Conservation (phyloP, 2,329 filamentous ascomycete species). For the Ophiognomonia clavigignenti-juglandacearum region DNA sequence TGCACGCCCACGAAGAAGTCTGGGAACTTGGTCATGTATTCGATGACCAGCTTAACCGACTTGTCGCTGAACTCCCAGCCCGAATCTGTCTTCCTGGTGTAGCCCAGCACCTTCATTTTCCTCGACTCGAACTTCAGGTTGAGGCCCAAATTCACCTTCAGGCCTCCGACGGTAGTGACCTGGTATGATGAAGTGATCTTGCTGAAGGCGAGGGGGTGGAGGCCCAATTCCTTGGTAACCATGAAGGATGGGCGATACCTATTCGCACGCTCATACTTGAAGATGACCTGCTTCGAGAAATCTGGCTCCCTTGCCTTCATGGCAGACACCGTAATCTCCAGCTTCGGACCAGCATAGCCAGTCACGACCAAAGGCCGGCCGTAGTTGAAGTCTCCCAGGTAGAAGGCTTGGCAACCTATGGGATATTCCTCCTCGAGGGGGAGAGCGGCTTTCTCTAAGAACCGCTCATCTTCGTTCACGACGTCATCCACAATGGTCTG, state of each 20-base stretch:
- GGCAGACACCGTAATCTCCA: conserved; percentile 72
- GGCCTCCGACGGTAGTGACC: conserved; percentile 70
- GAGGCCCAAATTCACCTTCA: conserved; percentile 83
- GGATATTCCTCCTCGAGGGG: conserved; percentile 92
- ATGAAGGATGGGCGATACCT: conserved; percentile 82
- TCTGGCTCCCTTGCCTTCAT: conserved; percentile 71
- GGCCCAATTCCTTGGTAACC: conserved; percentile 74
- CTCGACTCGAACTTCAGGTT: conserved; percentile 97
- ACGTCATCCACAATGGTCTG: conserved; percentile 90
- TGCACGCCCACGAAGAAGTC: conserved; percentile 91
- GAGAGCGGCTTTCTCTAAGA: conserved; percentile 83
- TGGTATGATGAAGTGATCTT: conserved; percentile 95
- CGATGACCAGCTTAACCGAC: conserved; percentile 72
- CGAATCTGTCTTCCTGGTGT: conserved; percentile 77
- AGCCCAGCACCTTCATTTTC: conserved; percentile 93
- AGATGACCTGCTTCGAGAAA: conserved; percentile 72
- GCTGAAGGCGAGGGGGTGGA: conserved; percentile 84
- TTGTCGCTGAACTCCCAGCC: conserved; percentile 96
- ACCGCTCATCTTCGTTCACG: conserved; percentile 84
- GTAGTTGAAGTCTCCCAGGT: conserved; percentile 89
- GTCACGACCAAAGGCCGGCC: conserved; percentile 83
- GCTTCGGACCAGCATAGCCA: conserved; percentile 68
- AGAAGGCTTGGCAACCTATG: conserved; percentile 76
- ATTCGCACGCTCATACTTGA: conserved; percentile 61
- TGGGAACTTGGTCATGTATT: conserved; percentile 92